A percentile compares a stretch with the other conserved stretches of the same genome.
phyloP scores from a whole-genome alignment of 495 filamentous ascomycete genomes.

The Astrothelium macrocarpum region DNA sequence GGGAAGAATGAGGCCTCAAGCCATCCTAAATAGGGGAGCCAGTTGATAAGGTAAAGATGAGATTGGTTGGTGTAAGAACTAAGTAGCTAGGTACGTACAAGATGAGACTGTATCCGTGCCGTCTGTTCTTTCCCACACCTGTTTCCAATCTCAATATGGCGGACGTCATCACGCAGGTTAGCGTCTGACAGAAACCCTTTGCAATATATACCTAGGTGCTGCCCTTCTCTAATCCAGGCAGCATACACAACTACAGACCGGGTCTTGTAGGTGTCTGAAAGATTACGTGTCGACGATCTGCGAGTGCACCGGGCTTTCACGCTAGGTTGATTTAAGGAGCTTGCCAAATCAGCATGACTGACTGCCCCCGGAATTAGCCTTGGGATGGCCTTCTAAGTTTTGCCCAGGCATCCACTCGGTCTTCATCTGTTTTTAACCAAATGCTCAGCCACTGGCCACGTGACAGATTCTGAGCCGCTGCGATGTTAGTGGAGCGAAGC shows the following conservation, averaged over 20 bases:
- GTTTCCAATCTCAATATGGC: no score
- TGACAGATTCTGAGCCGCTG: neutral
- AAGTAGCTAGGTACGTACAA: no score
- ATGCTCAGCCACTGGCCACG: neutral
- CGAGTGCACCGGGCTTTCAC: neutral
- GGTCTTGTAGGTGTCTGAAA: neutral
- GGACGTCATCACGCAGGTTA: no score
- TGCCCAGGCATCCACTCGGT: neutral
- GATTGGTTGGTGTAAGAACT: no score
- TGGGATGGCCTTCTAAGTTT: neutral
- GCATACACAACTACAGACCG: neutral
- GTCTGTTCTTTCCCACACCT: no score
- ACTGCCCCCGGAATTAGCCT: neutral
- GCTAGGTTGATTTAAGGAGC: neutral
- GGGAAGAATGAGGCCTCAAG: no score
- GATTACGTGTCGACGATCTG: neutral
- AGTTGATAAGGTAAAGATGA: no score
- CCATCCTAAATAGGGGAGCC: no score
- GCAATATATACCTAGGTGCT: no score
- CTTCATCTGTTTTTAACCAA: neutral
- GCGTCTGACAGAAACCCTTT: no score
- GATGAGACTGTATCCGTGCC: no score
- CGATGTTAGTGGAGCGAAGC: neutral
- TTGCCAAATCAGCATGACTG: neutral
- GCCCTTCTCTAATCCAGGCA: no score